Base-by-base conservation (phyloP, 331 rosid species). In the Dryas integrifolia region DNA sequence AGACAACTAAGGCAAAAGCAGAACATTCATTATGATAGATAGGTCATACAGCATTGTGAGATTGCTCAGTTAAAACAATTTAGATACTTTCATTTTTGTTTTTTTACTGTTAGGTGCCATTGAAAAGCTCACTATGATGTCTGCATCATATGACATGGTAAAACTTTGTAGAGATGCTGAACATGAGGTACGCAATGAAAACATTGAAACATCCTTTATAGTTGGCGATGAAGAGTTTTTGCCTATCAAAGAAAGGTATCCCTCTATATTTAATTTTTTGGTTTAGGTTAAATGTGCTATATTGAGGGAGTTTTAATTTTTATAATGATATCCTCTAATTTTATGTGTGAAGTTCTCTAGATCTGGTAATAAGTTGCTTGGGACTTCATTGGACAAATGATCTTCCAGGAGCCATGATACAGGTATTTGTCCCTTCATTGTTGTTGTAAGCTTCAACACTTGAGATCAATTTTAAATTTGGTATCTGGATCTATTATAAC, bases 351-450 rank as follows among this genome's bases (percentile, higher is more conserved):
- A 94, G 98, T 83, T 89, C 97, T 69, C 78, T 94, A 76, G 97
- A 94, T 85, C 84, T 94, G 88, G 79, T 94, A 75, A 74, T 94
- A 55, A 91, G 98, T 74, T 89, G 97, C 87, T 83, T 94, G 88
- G 96, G 97, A 53, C 92, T 94, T 46, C 98, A 94, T 73, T 94
- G 98, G 98, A 94, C 95, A 75, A 94, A 94, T 80, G 98, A 94
- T 85, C 92, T 94, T 69, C 98, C 98, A 2, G 98, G 98, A 82
- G 97, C 98, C 76, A 91, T 94, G 98, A 91, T 94, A 82, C 98
- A 94, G 89, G 98, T 85, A 59, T 52, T 43, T 51, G 40, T 3
- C 14, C n/a, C 40, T 35, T 26, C 14, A 8, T 58, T 71, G 38
- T 40, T 35, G 46, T 51, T 71, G 6, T 46, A 3, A 13, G 64